Conservation (phyloP, 176 grass and related monocot genomes). For the Panicum miliaceum region DNA sequence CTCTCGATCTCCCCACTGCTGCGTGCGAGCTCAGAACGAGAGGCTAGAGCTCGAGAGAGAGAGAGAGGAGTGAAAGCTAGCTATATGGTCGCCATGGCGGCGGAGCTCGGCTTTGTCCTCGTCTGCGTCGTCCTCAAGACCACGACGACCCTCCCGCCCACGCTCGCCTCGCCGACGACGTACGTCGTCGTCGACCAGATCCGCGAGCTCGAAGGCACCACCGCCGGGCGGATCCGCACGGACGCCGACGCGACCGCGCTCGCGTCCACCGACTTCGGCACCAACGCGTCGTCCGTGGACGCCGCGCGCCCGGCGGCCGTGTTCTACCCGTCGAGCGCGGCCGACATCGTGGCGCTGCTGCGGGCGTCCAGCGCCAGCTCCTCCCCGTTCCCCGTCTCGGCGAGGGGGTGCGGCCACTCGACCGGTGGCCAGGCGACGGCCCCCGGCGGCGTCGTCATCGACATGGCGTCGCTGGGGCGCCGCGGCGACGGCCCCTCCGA, state of each 20-base stretch:
- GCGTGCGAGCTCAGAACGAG: neutral
- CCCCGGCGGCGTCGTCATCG: constrained; percentile 53
- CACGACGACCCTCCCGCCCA: neutral
- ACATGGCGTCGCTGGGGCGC: constrained; percentile 60
- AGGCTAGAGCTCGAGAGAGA: neutral
- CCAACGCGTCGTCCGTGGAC: constrained; percentile 7
- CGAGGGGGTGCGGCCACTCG: constrained; percentile 65
- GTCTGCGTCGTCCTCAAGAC: neutral
- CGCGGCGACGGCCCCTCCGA: neutral
- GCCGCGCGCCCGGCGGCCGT: constrained; percentile 43
- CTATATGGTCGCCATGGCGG: neutral
- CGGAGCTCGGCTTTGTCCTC: neutral
- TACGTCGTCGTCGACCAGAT: neutral
- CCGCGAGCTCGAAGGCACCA: constrained; percentile 27
- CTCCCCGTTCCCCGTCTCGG: constrained; percentile 58
- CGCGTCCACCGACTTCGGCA: constrained; percentile 62
- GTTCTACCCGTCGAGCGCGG: constrained; percentile 54
- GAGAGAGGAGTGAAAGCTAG: too few relatives aligned
- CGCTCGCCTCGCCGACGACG: neutral
- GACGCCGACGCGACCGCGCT: constrained; percentile 24
- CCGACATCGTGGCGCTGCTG: constrained; percentile 64
- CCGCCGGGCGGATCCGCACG: constrained; percentile 13
- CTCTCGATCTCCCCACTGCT: neutral
- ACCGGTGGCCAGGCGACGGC: constrained; percentile 52
- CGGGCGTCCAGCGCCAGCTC: constrained; percentile 38